These are phyloP conservation scores for Sporodiniella umbellata DNA, from an alignment of 371 early-diverging fungal species.

Conservation along the genomic window DNA sequence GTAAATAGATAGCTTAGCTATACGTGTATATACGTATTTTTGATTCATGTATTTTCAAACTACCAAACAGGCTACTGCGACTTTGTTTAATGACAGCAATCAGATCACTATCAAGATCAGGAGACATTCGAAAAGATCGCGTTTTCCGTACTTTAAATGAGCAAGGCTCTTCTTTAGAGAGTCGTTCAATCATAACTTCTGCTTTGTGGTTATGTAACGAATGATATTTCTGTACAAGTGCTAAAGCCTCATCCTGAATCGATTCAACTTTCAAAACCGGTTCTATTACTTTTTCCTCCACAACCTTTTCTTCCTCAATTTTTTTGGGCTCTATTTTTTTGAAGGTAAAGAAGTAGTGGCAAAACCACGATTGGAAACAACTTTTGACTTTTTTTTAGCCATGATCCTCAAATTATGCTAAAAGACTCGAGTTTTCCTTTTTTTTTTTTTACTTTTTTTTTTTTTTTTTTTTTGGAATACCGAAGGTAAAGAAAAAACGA, in stretches of 20 bases:
- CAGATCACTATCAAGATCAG: conserved; percentile 22
- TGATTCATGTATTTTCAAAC: no score
- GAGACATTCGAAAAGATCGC: conserved; percentile 13
- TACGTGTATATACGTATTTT: no score
- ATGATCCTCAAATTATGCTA: conserved; percentile 1
- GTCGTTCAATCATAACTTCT: conserved; percentile 7
- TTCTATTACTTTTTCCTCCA: not conserved
- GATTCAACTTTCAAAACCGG: not conserved
- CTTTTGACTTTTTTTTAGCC: conserved; percentile 21
- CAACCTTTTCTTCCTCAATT: not conserved
- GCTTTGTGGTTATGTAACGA: conserved; percentile 22
- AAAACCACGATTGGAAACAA: conserved; percentile 18
- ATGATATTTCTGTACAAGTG: conserved; percentile 13
- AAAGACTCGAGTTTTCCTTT: no score
- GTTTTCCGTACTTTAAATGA: not conserved
- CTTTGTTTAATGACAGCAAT: conserved; percentile 19
- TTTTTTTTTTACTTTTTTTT: no score
- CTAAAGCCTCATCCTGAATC: conserved; percentile 7
- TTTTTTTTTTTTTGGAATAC: no score
- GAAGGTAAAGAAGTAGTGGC: conserved; percentile 19
- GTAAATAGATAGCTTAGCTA: not conserved
- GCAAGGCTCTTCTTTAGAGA: conserved; percentile 10
- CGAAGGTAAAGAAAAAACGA: not conserved
- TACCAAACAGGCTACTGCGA: conserved; percentile 2
- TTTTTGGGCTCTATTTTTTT: conserved; percentile 6